Evolutionary conservation across 108 stramenopile species (phyloP), one percentile per base, ranked within the genome.

Genomic region (Cyclotella kingstonii): DNA sequence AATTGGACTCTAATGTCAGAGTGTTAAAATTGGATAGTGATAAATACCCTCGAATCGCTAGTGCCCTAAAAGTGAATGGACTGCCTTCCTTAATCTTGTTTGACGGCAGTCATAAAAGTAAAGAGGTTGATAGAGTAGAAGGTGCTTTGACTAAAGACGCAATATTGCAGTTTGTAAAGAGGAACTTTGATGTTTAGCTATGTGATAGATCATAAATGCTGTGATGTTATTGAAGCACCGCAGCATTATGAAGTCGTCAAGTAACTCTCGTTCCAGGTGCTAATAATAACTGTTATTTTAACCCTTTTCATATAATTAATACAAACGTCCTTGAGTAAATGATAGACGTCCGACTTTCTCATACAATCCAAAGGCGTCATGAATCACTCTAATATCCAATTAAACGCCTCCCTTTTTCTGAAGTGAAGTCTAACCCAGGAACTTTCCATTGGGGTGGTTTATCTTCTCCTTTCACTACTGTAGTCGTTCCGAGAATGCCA

Each of bases 11-110:
- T 0, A 65, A 65, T 15, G 80, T 87, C 11, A 74, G 89, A 18
- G 72, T 95, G 5, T 78, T 78, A 33, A 95, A 95, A 66, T 50
- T 95, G 36, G 88, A 95, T 65, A 81, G 86, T 35, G 91, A 93
- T 47, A 51, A 86, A 44, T 55, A 90, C 30, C 80, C 76, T 9
- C 57, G 78, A 41, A 59, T 79, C 48, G 79, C 91, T 5, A 63
- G 62, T 36, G 42, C 59, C 21, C 66, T 89, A 23, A 51, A 77
- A 41, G 54, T 93, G 31, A 57, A 66, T 19, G 58, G 89, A 27
- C 73, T 86, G 53, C 68, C 82, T 19, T 41, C 73, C 1, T 30
- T 59, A 14, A 70, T 76, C 17, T 83, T 73, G n/a, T 66, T 73
- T 23, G 86, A 86, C 35, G 50, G 80, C 14, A 71, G 77, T 9